Percentiles rank a stretch among this genome's conserved stretches.
Conservation (phyloP, 345 rosid genomes). For the Laguncularia racemosa region DNA sequence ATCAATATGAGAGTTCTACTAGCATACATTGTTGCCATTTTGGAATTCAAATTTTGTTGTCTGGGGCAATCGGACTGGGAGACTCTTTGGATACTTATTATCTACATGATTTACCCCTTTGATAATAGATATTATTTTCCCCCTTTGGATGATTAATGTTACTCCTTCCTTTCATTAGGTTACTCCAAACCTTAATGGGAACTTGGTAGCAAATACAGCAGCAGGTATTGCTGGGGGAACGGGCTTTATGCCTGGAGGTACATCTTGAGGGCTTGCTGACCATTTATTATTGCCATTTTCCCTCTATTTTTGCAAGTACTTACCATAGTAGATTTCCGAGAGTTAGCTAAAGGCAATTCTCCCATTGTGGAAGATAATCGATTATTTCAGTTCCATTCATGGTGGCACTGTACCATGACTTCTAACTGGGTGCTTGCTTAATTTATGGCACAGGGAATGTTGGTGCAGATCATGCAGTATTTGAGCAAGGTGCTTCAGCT, state of each 20-base stretch:
- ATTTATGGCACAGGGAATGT: constrained; percentile 31
- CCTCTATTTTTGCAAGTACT: too few relatives aligned
- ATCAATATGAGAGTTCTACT: too few relatives aligned
- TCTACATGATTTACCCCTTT: too few relatives aligned
- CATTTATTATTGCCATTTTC: neutral
- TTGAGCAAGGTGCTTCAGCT: constrained; percentile 57
- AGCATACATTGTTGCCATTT: too few relatives aligned
- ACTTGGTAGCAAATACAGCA: constrained; percentile 39
- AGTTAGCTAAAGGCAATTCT: neutral
- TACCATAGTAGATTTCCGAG: neutral
- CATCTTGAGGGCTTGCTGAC: too few relatives aligned
- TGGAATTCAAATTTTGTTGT: too few relatives aligned
- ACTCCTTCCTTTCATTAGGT: constrained; percentile 22
- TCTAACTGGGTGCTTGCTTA: too few relatives aligned
- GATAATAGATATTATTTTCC: neutral
- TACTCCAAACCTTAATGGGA: constrained; percentile 47
- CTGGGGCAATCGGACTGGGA: too few relatives aligned
- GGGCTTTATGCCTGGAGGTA: constrained; percentile 63
- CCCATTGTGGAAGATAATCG: too few relatives aligned
- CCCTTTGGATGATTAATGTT: neutral
- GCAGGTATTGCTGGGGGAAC: constrained; percentile 53
- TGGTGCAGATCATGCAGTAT: constrained; percentile 44
- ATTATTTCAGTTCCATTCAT: too few relatives aligned
- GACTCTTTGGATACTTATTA: too few relatives aligned
- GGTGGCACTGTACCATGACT: too few relatives aligned